Evolutionary conservation across 2,329 filamentous ascomycete genomes (phyloP).

Genomic region (Talaromyces pinophilus): DNA sequence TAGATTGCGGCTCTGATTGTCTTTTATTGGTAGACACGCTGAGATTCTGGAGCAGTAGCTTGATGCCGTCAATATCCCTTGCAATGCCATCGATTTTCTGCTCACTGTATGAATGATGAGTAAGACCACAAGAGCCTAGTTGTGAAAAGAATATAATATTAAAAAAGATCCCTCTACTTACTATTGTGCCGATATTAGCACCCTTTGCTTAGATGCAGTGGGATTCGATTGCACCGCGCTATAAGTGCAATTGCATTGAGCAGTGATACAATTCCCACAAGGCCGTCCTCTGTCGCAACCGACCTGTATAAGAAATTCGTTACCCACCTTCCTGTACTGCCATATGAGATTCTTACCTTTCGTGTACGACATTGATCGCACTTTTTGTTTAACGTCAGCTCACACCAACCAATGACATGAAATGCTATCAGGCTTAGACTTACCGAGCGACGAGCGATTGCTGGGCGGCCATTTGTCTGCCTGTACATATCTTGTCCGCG

Average conservation of each 20-base stretch:
- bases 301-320: background rate
- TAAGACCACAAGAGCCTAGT: background rate
- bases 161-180: background rate
- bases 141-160: background rate
- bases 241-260: too few species aligned
- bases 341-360: constrained; percentile 6
- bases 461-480: background rate
- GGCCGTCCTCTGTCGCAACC: constrained; percentile 18
- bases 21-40: background rate
- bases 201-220: too few species aligned
- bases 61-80: constrained; percentile 10
- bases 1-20: background rate
- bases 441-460: background rate
- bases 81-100: constrained; percentile 19
- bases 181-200: too few species aligned
- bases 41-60: constrained; percentile 3
- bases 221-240: too few species aligned
- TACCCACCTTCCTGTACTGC: background rate
- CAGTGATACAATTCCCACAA: constrained; percentile 6
- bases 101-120: background rate
- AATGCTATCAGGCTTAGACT: background rate
- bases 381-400: background rate
- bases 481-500: background rate
- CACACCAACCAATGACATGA: background rate
- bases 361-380: constrained; percentile 18